Evolutionary conservation across 2,329 filamentous ascomycete species (phyloP).

Genomic region (Colletotrichum chrysophilum): DNA sequence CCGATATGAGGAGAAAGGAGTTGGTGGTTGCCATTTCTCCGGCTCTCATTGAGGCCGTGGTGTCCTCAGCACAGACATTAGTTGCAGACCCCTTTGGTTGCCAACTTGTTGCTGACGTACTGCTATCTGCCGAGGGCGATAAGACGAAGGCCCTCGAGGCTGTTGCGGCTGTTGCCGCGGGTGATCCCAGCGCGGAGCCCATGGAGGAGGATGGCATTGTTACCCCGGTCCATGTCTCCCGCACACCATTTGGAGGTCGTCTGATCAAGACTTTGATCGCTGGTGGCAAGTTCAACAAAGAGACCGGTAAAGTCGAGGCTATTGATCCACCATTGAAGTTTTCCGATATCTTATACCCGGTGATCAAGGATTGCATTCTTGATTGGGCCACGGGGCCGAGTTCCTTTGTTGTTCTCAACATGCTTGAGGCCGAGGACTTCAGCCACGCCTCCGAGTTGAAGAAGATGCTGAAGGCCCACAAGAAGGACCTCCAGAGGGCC

Average conservation of each 20-base stretch:
- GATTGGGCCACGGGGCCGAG: slow-evolving; percentile 87
- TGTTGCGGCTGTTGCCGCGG: slow-evolving; percentile 66
- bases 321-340: slow-evolving; percentile 82
- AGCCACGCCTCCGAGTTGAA: slow-evolving; percentile 69
- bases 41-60: slow-evolving; percentile 76
- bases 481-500: slow-evolving; percentile 72
- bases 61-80: slow-evolving; percentile 70
- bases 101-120: slow-evolving; percentile 82
- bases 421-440: slow-evolving; percentile 79
- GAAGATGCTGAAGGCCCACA: slow-evolving; percentile 74
- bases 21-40: slow-evolving; percentile 77
- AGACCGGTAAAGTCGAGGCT: slow-evolving; percentile 71
- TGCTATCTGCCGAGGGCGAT: slow-evolving; percentile 78
- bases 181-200: slow-evolving; percentile 52
- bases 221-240: slow-evolving; percentile 57
- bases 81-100: slow-evolving; percentile 81
- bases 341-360: slow-evolving; percentile 78
- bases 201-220: slow-evolving; percentile 40
- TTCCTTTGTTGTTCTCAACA: slow-evolving; percentile 83
- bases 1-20: slow-evolving; percentile 76
- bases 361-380: slow-evolving; percentile 76
- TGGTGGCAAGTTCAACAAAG: slow-evolving; percentile 84
- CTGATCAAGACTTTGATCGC: slow-evolving; percentile 92
- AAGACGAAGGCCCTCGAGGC: slow-evolving; percentile 77
- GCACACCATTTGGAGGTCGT: slow-evolving; percentile 70